Percentiles rank a stretch among this genome's conserved stretches.
phyloP scores from a whole-genome alignment of 179 eudicot species.

The Carnegiea gigantea region DNA sequence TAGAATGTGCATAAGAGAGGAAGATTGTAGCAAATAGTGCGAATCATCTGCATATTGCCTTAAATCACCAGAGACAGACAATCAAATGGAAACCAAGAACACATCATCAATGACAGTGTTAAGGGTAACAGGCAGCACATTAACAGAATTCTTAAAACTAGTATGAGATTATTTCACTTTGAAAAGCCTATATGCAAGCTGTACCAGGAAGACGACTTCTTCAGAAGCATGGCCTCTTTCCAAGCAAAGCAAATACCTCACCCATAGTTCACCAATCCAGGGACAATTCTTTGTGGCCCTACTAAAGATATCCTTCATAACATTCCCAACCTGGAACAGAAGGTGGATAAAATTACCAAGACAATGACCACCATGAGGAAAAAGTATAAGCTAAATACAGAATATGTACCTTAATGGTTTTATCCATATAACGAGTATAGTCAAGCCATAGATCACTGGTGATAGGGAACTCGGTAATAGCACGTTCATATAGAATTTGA shows the following conservation, averaged over 20 bases:
- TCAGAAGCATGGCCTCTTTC: slow-evolving; percentile 78
- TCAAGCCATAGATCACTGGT: slow-evolving; percentile 83
- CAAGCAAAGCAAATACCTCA: slow-evolving; percentile 72
- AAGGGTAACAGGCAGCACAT: background rate
- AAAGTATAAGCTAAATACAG: slow-evolving; percentile 14
- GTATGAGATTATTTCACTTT: background rate
- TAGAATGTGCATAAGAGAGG: background rate
- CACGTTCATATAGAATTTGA: slow-evolving; percentile 85
- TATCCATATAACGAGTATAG: slow-evolving; percentile 81
- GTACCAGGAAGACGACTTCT: slow-evolving; percentile 71
- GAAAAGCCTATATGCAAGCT: slow-evolving; percentile 18
- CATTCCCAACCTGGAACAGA: slow-evolving; percentile 57
- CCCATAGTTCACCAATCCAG: slow-evolving; percentile 95
- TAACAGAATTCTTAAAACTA: background rate
- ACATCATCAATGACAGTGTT: background rate
- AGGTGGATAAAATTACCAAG: slow-evolving; percentile 15
- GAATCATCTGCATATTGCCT: slow-evolving; percentile 2
- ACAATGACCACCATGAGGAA: slow-evolving; percentile 14
- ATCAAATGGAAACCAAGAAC: background rate
- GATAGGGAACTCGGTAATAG: slow-evolving; percentile 75
- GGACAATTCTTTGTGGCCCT: slow-evolving; percentile 94
- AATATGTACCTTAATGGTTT: slow-evolving; percentile 68
- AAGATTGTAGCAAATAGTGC: background rate
- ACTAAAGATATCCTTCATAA: slow-evolving; percentile 45
- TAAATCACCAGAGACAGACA: background rate